phyloP scores from a whole-genome alignment of 1,284 basidiomycete species.

The Singerocomus rubriflavus region DNA sequence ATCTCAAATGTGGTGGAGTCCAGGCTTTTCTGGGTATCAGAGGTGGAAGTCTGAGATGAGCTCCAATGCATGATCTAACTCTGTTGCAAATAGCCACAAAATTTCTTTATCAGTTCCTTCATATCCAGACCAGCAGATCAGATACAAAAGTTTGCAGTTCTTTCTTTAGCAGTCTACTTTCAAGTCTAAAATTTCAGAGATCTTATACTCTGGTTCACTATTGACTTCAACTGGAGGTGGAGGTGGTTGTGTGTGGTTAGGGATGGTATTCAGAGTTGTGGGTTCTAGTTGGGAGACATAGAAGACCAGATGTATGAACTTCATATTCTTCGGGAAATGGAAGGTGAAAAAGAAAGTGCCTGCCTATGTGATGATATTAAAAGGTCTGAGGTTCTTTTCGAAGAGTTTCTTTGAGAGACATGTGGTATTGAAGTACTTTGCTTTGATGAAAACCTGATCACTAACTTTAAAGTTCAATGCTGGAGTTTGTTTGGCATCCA shows the following conservation, averaged over 20 bases:
- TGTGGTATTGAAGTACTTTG: neutral
- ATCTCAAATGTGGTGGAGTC: neutral
- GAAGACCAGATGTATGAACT: neutral
- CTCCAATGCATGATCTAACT: neutral
- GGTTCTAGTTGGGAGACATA: neutral
- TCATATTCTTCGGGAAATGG: neutral
- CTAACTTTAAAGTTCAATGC: neutral
- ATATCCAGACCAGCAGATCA: neutral
- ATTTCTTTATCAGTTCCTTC: neutral
- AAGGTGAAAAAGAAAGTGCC: neutral
- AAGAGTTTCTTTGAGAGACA: neutral
- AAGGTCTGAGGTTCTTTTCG: neutral
- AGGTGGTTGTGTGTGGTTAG: too few species aligned
- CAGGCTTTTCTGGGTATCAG: neutral
- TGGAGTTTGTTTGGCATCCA: neutral
- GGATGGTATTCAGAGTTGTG: neutral
- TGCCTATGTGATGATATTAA: neutral
- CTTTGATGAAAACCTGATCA: neutral
- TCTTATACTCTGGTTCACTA: neutral
- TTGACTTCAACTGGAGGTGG: neutral
- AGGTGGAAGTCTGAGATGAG: neutral
- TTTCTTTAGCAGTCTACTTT: neutral
- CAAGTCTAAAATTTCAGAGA: neutral
- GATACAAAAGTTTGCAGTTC: neutral
- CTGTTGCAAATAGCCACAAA: neutral